Base-by-base conservation (phyloP, 1,139 yeast species). In the Hemisphaericaspora xylofermentans region DNA sequence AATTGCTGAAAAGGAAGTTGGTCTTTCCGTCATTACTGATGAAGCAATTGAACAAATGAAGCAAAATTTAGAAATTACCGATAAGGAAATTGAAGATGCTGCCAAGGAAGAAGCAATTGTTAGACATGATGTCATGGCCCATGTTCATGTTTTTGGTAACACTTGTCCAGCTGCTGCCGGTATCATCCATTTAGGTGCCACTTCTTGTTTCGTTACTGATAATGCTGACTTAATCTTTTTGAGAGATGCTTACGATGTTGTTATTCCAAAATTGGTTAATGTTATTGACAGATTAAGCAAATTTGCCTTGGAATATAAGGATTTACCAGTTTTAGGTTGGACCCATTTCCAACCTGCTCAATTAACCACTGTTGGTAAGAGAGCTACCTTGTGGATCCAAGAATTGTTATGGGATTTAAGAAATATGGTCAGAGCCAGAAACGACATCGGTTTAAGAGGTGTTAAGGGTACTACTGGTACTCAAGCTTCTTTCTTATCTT, bases 311-410 rank as follows among this genome's bases (percentile, higher is more conserved):
- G 82, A 87, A 64, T 81, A 93, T 74, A 93, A 93, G 74, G 98
- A 93, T 65, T 69, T 89, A 67, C 98, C 99, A 35, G 97, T 91
- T 37, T 79, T 93, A 53, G 99, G 99, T 31, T 93, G 98, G 97
- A 93, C 99, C 45, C 99, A 93, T 68, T 93, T 93, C 80, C 99
- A 93, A 72, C 99, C 99, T 16, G 98, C 98, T 43, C 99, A 93
- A 74, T 80, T 94, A 62, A 91, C 98, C 50, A 93, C 99, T 34
- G 96, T 93, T 48, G 99, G 99, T 61, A 93, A 93, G 76, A 85
- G 99, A 71, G 95, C 96, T 43, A 88, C 97, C 38, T 75, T 93
- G 59, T 93, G 98, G 98, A 76, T 94, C 56, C 99, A 93, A 74
- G 99, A 93, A 67, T 76, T 94, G 56, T 76, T 93, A 58, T 93